These are phyloP conservation scores for Papiliotrema fonsecae DNA, from an alignment of 1,284 basidiomycete species.

Conservation along the genomic window DNA sequence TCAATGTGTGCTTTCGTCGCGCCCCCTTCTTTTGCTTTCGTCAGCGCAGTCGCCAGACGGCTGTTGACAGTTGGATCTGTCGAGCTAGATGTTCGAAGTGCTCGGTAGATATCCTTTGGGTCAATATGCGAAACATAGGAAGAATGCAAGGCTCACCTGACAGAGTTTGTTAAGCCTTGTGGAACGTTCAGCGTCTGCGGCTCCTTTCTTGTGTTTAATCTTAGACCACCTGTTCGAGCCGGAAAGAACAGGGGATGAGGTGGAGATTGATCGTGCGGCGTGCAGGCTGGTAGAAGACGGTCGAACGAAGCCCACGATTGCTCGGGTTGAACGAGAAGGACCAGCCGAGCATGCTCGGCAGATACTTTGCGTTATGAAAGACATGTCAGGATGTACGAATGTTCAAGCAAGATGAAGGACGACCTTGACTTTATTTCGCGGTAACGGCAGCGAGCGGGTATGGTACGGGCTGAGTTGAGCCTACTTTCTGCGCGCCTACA, in stretches of 20 bases:
- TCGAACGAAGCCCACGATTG: too few relatives aligned
- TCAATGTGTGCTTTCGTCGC: constrained; percentile 75
- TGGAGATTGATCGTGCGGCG: too few relatives aligned
- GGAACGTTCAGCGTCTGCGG: constrained; percentile 58
- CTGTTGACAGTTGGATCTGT: constrained; percentile 62
- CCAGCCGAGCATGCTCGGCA: too few relatives aligned
- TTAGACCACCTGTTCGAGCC: constrained; percentile 64
- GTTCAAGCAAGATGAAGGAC: too few relatives aligned
- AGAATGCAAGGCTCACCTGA: not conserved
- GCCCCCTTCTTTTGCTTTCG: constrained; percentile 60
- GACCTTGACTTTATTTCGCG: too few relatives aligned
- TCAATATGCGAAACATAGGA: not conserved
- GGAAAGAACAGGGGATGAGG: constrained; percentile 11
- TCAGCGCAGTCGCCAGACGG: constrained; percentile 59
- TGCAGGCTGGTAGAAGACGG: too few relatives aligned
- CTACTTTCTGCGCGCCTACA: too few relatives aligned
- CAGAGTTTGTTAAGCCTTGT: not conserved
- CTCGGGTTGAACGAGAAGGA: too few relatives aligned
- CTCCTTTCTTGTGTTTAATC: constrained; percentile 75
- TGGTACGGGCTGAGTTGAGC: too few relatives aligned
- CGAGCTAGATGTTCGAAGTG: constrained; percentile 63
- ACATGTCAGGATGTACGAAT: too few relatives aligned
- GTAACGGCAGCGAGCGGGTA: too few relatives aligned
- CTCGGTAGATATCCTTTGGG: constrained; percentile 64
- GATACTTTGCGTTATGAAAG: too few relatives aligned